Evolutionary conservation across 306 rosid genomes (phyloP).

Genomic region (Corylus americana): DNA sequence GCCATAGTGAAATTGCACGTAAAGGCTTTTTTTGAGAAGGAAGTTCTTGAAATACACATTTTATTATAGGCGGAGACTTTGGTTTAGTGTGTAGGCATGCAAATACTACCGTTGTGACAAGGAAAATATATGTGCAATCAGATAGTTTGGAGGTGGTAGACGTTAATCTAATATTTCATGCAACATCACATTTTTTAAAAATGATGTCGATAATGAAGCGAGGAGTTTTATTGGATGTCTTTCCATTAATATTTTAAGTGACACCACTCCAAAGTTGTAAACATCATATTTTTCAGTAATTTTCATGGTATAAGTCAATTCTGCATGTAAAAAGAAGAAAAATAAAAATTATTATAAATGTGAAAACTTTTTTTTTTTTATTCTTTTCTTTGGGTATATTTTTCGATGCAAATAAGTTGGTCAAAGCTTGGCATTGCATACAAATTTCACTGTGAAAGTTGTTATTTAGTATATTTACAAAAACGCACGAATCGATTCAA

Average conservation of each 20-base stretch:
- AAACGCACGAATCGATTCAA: too few species aligned
- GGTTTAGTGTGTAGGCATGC: not conserved
- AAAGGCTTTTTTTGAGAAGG: not conserved
- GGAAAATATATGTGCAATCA: not conserved
- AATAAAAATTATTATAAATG: too few species aligned
- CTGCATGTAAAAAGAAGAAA: not conserved
- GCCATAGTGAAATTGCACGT: not conserved
- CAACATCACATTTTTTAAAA: not conserved
- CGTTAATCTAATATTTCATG: not conserved
- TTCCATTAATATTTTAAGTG: not conserved
- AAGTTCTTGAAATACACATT: not conserved
- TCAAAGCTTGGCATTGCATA: not conserved
- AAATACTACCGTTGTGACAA: not conserved
- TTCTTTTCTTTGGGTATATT: too few species aligned
- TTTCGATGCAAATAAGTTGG: not conserved
- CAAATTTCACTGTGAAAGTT: not conserved
- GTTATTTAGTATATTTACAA: not conserved
- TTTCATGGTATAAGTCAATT: not conserved
- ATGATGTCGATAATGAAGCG: not conserved
- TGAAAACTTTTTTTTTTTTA: too few species aligned
- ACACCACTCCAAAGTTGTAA: not conserved
- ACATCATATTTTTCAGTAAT: not conserved
- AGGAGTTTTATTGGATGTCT: not conserved
- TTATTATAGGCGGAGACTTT: not conserved
- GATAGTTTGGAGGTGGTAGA: not conserved